Base-by-base conservation (phyloP, 805 yeast genomes). In the Ogataea populi-albae region DNA sequence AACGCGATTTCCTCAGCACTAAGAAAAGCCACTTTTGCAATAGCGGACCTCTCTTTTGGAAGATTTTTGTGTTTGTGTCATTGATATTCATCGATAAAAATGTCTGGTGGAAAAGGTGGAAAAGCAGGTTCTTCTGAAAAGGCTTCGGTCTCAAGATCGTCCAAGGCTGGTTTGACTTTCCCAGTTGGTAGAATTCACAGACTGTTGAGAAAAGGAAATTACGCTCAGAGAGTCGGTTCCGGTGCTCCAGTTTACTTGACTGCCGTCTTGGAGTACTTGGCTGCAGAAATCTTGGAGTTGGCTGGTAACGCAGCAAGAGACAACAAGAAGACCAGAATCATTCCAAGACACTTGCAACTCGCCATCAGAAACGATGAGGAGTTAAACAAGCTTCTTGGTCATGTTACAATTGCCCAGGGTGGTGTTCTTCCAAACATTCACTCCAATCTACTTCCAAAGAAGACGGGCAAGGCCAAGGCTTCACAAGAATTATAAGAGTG, bases 181-280 rank as follows among this genome's bases (percentile, higher is more conserved):
- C 98, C 98, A 75, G 98, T 91, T 54, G 98, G 98, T 70, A 89
- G 98, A 81, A 93, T 91, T 56, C 96, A 91, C 78, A 82, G 97
- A 75, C 78, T 89, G 57, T 73, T 91, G 63, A 86, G 95, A 81
- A 87, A 84, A 73, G 96, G 96, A 67, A 86, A 89, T 82, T 86
- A 91, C 75, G 95, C 97, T 62, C 95, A 89, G 75, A 83, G 98
- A 76, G 83, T 91, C 58, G 97, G 98, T 79, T 88, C 97, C 54
- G 96, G 96, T 81, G 97, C 98, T 60, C 97, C 98, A 73, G 91
- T 91, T 49, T 91, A 89, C 74, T 77, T 91, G 64, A 89, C 98
- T 54, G 95, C 98, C 38, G 97, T 91, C 41, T 77, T 91, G 59
- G 98, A 91, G 73, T 91, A 91, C 68, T 79, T 91, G 66, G 89